Percentiles rank a stretch among this genome's conserved stretches.
These are phyloP conservation scores for Mortierella sp. DNA, from an alignment of 371 early-diverging fungal genomes.

Conservation along the genomic window DNA sequence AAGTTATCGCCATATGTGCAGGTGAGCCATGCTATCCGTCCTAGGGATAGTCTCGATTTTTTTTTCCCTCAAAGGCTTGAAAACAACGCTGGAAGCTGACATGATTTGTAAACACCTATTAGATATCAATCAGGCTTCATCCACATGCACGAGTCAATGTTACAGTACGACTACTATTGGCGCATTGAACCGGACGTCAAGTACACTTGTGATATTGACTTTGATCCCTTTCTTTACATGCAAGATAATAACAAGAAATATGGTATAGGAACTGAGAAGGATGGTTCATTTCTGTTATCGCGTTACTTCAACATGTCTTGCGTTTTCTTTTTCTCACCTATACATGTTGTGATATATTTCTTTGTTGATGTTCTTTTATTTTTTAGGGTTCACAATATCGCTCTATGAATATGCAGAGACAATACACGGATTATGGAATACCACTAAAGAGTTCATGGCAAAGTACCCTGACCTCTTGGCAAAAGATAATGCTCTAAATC, in stretches of 20 bases:
- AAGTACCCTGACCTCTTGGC: slow-evolving; percentile 60
- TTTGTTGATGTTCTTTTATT: neutral
- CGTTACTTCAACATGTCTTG: neutral
- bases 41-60: too few species aligned
- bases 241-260: slow-evolving; percentile 87
- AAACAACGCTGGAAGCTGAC: neutral
- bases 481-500: slow-evolving; percentile 58
- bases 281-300: neutral
- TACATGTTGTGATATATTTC: too few species aligned
- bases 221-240: slow-evolving; percentile 94
- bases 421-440: slow-evolving; percentile 85
- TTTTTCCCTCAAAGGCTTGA: neutral
- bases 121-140: slow-evolving; percentile 93
- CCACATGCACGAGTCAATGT: slow-evolving; percentile 82
- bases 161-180: slow-evolving; percentile 96
- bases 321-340: neutral
- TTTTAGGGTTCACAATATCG: slow-evolving; percentile 82
- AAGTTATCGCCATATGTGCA: slow-evolving; percentile 96
- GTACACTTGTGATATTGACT: slow-evolving; percentile 88
- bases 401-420: slow-evolving; percentile 84
- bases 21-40: slow-evolving; percentile 53
- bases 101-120: neutral
- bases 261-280: slow-evolving; percentile 56
- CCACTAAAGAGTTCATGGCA: slow-evolving; percentile 67
- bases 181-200: slow-evolving; percentile 93